These are phyloP conservation scores for Mytilinidion resinicola DNA, from an alignment of 495 filamentous ascomycete species.

Conservation along the genomic window DNA sequence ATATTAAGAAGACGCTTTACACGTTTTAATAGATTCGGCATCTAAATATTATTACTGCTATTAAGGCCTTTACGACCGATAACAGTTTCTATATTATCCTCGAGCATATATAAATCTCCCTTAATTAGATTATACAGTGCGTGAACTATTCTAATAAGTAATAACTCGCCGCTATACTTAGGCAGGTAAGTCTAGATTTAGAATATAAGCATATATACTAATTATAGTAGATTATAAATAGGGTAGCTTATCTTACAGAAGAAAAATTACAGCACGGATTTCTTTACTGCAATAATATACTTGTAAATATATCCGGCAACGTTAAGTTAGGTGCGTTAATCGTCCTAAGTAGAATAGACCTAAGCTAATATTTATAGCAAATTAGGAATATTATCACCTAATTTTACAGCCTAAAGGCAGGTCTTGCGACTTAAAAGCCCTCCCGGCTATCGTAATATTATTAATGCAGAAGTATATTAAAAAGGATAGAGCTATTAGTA, in stretches of 20 bases:
- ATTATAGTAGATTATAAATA: background rate
- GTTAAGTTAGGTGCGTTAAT: background rate
- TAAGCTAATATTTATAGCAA: background rate
- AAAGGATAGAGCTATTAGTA: conserved; percentile 31
- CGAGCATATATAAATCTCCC: background rate
- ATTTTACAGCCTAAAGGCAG: background rate
- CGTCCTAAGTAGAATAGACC: background rate
- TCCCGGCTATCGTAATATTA: conserved; percentile 32
- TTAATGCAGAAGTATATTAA: conserved; percentile 39
- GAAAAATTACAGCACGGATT: background rate
- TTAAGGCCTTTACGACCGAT: background rate
- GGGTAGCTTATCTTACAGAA: background rate
- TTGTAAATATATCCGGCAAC: background rate
- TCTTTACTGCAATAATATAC: background rate
- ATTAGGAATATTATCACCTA: background rate
- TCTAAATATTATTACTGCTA: background rate
- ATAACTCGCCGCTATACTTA: background rate
- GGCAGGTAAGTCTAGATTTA: background rate
- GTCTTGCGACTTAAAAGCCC: conserved; percentile 14
- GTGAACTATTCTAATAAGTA: background rate
- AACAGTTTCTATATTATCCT: background rate
- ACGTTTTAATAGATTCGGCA: background rate
- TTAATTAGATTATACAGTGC: background rate
- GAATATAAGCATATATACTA: background rate
- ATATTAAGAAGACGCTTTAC: background rate